Conservation (phyloP, 805 yeast genomes). For the Candida orba region DNA sequence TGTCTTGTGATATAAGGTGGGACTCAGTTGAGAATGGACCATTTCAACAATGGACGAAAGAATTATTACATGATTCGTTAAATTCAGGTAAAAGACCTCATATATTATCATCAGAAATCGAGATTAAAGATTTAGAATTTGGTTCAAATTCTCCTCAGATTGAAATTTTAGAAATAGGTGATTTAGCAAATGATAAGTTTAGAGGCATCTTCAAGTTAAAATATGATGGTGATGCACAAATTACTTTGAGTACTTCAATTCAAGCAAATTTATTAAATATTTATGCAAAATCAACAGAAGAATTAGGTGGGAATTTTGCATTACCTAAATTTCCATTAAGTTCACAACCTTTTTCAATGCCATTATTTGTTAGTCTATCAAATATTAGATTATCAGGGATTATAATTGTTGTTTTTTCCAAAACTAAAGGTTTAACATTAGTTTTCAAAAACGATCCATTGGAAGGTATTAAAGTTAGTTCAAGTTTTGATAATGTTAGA, state of each 20-base stretch:
- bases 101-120: constrained; percentile 61
- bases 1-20: constrained; percentile 83
- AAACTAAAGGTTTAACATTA: constrained; percentile 74
- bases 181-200: constrained; percentile 65
- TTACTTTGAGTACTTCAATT: constrained; percentile 69
- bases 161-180: constrained; percentile 79
- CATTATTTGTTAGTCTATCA: constrained; percentile 67
- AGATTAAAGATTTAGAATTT: constrained; percentile 61
- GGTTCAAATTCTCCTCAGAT: constrained; percentile 69
- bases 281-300: constrained; percentile 30
- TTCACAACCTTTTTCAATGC: constrained; percentile 64
- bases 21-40: constrained; percentile 60
- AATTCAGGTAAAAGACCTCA: constrained; percentile 68
- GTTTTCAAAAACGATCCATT: constrained; percentile 88
- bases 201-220: constrained; percentile 76
- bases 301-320: constrained; percentile 41
- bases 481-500: constrained; percentile 81
- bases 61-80: constrained; percentile 61
- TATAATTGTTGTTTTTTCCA: constrained; percentile 75
- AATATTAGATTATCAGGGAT: constrained; percentile 72
- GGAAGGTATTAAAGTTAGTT: constrained; percentile 72
- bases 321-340: constrained; percentile 63
- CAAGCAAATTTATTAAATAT: constrained; percentile 81
- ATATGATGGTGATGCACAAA: constrained; percentile 68
- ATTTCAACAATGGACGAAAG: constrained; percentile 53